Base-by-base conservation (phyloP, 306 rosid genomes). In the Spatholobus suberectus region DNA sequence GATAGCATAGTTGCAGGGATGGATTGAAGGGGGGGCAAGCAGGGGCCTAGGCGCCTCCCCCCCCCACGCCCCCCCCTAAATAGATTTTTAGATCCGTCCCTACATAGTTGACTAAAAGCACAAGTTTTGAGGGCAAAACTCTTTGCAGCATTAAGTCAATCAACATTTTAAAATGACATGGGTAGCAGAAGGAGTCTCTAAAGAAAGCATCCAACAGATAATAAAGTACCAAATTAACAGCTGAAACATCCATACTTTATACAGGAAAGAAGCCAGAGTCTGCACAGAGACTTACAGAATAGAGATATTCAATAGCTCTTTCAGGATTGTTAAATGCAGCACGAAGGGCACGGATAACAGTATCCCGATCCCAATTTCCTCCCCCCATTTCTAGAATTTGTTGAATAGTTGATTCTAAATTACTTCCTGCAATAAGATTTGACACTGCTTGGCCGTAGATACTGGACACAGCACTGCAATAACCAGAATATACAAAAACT, bases 301-400 rank as follows among this genome's bases (percentile, higher is more conserved):
- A 94, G 8, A 94, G 93, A 87, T 92, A 94, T 77, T 94, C 98
- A 59, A 94, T 89, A 46, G 97, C 97, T 84, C 98, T 90, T 83
- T 88, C 98, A 32, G 98, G 98, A 85, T 94, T 94, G 86, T 92
- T 92, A 84, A 57, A 94, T 35, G 98, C 97, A 74, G 98, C 97
- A 61, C 92, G 95, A 54, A 94, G 90, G 71, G 98, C 95, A 20
- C 91, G 89, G n/a, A 81, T 74, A 82, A 94, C 95, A 52, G 94
- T 90, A 67, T 90, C 98, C 73, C 91, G 88, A n/a, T 94, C 95
- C 98, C 98, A 94, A 71, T 85, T 87, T 51, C 98, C 98, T 70
- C 94, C 98, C 35, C 98, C 98, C 91, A 94, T 92, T 38, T 89
- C 95, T 55, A 94, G 86, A 61, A 94, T 90, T 70, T 90, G 95